These are phyloP conservation scores for Chytridium lagenaria DNA, from an alignment of 371 early-diverging fungal species.

Conservation along the genomic window DNA sequence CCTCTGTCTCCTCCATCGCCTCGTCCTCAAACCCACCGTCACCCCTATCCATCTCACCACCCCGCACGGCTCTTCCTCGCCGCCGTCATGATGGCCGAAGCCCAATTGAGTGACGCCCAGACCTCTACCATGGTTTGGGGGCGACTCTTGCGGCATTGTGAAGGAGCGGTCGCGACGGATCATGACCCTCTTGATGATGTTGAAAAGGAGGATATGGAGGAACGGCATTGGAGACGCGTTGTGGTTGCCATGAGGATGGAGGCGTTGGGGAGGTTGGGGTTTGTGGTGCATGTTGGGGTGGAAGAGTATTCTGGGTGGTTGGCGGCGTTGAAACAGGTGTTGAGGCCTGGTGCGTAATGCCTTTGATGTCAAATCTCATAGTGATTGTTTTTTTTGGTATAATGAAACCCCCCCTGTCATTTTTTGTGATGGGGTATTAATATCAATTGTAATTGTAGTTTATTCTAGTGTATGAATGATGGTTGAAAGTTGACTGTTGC, in stretches of 20 bases:
- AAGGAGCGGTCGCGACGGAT: neutral
- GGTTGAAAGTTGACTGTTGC: too few relatives aligned
- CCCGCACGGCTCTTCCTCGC: constrained; percentile 2
- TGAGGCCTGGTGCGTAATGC: neutral
- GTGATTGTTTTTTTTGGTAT: too few relatives aligned
- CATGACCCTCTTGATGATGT: neutral
- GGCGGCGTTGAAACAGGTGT: neutral
- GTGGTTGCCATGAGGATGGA: neutral
- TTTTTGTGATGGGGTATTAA: too few relatives aligned
- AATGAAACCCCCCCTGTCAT: too few relatives aligned
- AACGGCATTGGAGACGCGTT: neutral
- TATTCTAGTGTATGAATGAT: too few relatives aligned
- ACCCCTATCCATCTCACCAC: neutral
- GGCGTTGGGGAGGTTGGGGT: constrained; percentile 10
- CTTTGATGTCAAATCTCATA: too few relatives aligned
- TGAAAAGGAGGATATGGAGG: neutral
- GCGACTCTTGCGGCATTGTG: too few relatives aligned
- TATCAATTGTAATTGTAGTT: too few relatives aligned
- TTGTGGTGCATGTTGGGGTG: neutral
- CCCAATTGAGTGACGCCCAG: constrained; percentile 11
- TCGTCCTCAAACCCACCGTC: neutral
- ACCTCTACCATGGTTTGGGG: constrained; percentile 11
- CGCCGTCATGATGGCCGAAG: constrained; percentile 8
- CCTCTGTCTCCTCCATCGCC: neutral
- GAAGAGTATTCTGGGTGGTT: constrained; percentile 17